Evolutionary conservation across 1,284 basidiomycete species (phyloP).

Genomic region (Boletus nobilissimus): DNA sequence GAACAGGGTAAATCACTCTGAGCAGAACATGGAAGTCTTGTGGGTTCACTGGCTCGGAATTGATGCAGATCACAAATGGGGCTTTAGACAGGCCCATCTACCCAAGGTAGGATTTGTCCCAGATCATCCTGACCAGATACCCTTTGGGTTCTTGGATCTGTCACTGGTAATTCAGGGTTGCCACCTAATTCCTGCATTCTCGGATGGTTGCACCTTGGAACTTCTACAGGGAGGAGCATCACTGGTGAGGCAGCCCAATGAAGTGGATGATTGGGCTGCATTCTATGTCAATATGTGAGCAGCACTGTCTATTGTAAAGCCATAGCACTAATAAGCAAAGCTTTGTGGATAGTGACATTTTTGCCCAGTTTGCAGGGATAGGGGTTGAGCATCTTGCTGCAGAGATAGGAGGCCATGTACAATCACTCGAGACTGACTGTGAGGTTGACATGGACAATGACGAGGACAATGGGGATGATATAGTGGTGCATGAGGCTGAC

Average conservation of each 20-base stretch:
- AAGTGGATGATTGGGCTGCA: too few species aligned
- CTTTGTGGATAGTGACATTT: conserved; percentile 11
- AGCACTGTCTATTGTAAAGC: neutral
- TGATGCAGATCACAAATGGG: too few species aligned
- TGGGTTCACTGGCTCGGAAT: conserved; percentile 6
- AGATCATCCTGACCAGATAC: neutral
- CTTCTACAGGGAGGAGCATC: neutral
- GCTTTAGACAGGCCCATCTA: neutral
- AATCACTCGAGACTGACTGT: neutral
- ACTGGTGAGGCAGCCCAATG: neutral
- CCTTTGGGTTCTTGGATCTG: conserved; percentile 1
- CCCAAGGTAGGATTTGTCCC: conserved; percentile 8
- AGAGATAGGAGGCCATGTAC: neutral
- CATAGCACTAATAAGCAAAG: neutral
- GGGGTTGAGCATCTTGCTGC: neutral
- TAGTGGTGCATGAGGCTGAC: neutral
- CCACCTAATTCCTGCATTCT: conserved; percentile 2
- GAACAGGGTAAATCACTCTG: neutral
- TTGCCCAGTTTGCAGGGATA: neutral
- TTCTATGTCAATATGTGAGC: conserved; percentile 6
- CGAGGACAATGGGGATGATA: neutral
- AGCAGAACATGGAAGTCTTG: neutral
- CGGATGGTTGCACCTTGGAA: neutral
- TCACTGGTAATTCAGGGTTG: neutral
- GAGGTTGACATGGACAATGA: neutral